phyloP scores from a whole-genome alignment of 176 grass and related monocot genomes.

The Aegilops speltoides region DNA sequence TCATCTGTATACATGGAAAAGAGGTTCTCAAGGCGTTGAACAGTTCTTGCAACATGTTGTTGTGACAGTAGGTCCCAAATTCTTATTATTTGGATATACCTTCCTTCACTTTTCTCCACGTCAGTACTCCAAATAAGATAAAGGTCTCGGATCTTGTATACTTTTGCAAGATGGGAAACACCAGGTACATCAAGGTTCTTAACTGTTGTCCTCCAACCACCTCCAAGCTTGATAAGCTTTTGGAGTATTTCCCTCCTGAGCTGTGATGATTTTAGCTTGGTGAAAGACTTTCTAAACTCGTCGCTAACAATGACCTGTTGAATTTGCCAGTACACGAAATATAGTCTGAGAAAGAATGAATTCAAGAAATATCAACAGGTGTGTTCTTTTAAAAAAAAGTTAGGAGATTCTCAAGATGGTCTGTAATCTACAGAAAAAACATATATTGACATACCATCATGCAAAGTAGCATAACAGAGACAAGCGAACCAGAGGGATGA shows the following conservation, averaged over 20 bases:
- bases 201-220: constrained; percentile 55
- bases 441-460: neutral
- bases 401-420: neutral
- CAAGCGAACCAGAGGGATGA: neutral
- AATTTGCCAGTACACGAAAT: constrained; percentile 23
- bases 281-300: constrained; percentile 73
- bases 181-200: constrained; percentile 17
- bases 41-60: constrained; percentile 43
- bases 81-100: constrained; percentile 69
- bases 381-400: neutral
- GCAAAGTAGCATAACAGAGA: neutral
- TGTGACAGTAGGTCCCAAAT: constrained; percentile 68
- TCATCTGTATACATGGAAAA: constrained; percentile 80
- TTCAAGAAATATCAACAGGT: neutral
- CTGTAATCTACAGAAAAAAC: neutral
- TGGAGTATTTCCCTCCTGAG: constrained; percentile 52
- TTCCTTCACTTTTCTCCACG: constrained; percentile 51
- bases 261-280: constrained; percentile 49
- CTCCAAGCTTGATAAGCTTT: constrained; percentile 62
- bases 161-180: constrained; percentile 50
- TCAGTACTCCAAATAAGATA: constrained; percentile 83
- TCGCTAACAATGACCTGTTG: constrained; percentile 74
- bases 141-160: constrained; percentile 44
- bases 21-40: constrained; percentile 59
- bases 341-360: neutral